A percentile compares a stretch with the other conserved stretches of the same genome.
Conservation (phyloP, 1,284 basidiomycete species). For the Boletus semigastroideus region DNA sequence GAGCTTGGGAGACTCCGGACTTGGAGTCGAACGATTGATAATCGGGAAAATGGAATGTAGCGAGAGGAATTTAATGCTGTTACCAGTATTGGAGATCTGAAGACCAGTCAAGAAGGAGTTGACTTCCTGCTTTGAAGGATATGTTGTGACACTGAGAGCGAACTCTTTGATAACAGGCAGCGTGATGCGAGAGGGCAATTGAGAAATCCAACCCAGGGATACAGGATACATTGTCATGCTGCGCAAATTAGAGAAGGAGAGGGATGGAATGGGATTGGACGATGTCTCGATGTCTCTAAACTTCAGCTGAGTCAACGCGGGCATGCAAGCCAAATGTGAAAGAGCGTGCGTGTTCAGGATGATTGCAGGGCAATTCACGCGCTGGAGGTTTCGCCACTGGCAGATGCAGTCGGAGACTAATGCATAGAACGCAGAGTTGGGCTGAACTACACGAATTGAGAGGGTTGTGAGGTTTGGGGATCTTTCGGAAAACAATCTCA, state of each 20-base stretch:
- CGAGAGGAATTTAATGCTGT: background rate
- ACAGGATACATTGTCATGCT: background rate
- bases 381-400: background rate
- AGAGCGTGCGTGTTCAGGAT: background rate
- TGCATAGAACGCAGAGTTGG: background rate
- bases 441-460: background rate
- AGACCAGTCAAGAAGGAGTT: background rate
- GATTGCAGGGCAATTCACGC: background rate
- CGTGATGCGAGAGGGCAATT: too few relatives aligned
- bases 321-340: background rate
- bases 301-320: background rate
- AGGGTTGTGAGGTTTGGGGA: background rate
- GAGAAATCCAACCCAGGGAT: background rate
- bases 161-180: background rate
- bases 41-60: background rate
- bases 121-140: background rate
- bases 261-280: background rate
- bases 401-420: background rate
- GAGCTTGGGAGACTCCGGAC: too few relatives aligned
- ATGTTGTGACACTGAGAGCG: accelerated
- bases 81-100: too few relatives aligned
- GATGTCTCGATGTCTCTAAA: too few relatives aligned
- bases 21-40: background rate
- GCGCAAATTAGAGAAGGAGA: background rate
- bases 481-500: background rate